Base-by-base conservation (phyloP, 2,329 filamentous ascomycete genomes). In the Nothophoma quercina region DNA sequence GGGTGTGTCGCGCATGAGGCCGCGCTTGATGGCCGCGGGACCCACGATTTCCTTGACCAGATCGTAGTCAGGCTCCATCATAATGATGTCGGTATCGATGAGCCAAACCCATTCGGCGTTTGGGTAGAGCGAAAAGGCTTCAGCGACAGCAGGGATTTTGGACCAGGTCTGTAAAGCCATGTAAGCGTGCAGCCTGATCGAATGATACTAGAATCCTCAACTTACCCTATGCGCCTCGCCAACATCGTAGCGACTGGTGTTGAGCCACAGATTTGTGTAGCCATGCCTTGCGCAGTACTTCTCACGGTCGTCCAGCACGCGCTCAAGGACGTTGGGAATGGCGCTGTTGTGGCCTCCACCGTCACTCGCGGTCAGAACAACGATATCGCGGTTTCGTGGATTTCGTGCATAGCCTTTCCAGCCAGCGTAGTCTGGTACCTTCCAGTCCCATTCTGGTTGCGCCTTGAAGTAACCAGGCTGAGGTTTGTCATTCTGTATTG, bases 71-170 rank as follows among this genome's bases (percentile, higher is more conserved):
- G 73, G 73, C 7, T 64, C 68, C 75, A 77, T 77, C 35, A 77
- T 59, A 50, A 77, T 71, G 19, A 76, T 74, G 59, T 77, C 74
- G 26, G 74, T 68, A 58, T 77, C 74, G 44, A 76, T 65, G 52
- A 75, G 73, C 71, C 73, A 77, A 33, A 77, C 58, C 75, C 75
- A 77, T 55, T 77, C 69, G 35, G 71, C 71, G 15, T 65, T 62
- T 2, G 75, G 74, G 55, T 70, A 63, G 8, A 69, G 68, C 43
- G 69, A 65, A 58, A 76, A 77, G 6, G 73, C 71, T 52, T 77
- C 74, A 32, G 72, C 62, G 16, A 77, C 68, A 25, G 74, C 71
- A 33, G 74, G 74, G 25, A 77, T 74, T 54, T 77, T 77, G 46
- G 68, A 71, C 73, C 74, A 77, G n/a, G 64, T 68, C 67, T 70